phyloP scores from a whole-genome alignment of 345 rosid genomes.

The Populus pruinosa region DNA sequence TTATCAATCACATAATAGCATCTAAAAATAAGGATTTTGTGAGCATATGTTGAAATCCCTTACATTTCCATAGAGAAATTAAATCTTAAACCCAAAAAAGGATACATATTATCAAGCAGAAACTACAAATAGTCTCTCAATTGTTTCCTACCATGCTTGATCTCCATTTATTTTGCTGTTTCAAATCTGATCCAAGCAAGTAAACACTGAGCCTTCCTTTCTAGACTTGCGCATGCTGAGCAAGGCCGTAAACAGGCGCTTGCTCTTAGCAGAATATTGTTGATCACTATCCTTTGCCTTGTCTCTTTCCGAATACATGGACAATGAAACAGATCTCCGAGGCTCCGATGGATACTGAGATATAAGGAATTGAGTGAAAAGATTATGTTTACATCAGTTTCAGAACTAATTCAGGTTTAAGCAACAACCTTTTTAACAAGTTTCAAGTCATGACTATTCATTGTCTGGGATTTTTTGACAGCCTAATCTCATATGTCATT shows the following conservation, averaged over 20 bases:
- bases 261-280: conserved; percentile 43
- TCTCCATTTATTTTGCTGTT: conserved; percentile 10
- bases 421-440: background rate
- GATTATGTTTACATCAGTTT: background rate
- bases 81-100: background rate
- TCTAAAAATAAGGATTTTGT: background rate
- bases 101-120: background rate
- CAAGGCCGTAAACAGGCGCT: conserved; percentile 59
- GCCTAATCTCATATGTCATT: background rate
- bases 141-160: background rate
- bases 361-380: background rate
- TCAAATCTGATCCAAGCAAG: conserved; percentile 35
- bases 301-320: conserved; percentile 31
- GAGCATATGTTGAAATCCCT: background rate
- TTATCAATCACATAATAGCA: background rate
- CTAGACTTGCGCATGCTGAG: conserved; percentile 60
- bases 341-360: conserved; percentile 45
- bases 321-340: conserved; percentile 44
- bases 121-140: background rate
- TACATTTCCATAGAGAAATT: background rate
- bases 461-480: background rate
- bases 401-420: background rate
- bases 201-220: conserved; percentile 30
- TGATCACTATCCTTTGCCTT: conserved; percentile 31
- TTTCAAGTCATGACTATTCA: background rate